Evolutionary conservation across 495 filamentous ascomycete genomes (phyloP), one percentile per base, ranked within the genome.

Genomic region (Hypoxylon cercidicola): DNA sequence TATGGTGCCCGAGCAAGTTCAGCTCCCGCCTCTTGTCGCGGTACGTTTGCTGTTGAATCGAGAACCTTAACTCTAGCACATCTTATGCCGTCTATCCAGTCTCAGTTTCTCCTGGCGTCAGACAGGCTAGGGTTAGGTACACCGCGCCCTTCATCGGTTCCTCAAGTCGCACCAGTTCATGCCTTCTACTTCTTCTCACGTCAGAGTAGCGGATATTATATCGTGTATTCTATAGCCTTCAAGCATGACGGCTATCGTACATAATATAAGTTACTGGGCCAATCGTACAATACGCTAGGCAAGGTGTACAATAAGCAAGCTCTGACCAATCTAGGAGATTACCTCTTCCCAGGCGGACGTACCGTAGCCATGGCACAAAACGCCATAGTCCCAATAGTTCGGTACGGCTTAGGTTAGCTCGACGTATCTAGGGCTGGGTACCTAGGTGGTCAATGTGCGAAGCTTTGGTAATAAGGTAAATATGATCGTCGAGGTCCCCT

Each of bases 151-250:
- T 43, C 16, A 43, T 10, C 3, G 20, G 16, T 43, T 16, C 40
- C 16, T 18, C 40, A 18, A 43, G 40, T 43, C 13, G 2, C 30
- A 25, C 23, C 23, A 37, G 34, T 37, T 40, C 37, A 16, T 40
- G 37, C n/a, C 15, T 16, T 48, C 10, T 32, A 34, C 48, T 6
- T 49, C 40, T 55, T 57, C 60, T 63, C 64, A 68, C 60, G 65
- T 64, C 65, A 68, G 65, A 68, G 60, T 55, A 62, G 65, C 65
- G 65, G 65, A 60, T 8, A 62, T 68, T 55, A 53, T 52, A 54
- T 47, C 3, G 47, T 53, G 30, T 53, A 18, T 35, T 35, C 35
- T 55, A 51, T 49, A 51, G 37, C 50, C 28, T 19, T 21, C 30
- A 16, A n/a, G 46, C 15, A 19, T 18, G 6, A 44, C 23, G n/a